Evolutionary conservation across 2,329 filamentous ascomycete species (phyloP), one percentile per base, ranked within the genome.

Genomic region (Neonectria neomacrospora): DNA sequence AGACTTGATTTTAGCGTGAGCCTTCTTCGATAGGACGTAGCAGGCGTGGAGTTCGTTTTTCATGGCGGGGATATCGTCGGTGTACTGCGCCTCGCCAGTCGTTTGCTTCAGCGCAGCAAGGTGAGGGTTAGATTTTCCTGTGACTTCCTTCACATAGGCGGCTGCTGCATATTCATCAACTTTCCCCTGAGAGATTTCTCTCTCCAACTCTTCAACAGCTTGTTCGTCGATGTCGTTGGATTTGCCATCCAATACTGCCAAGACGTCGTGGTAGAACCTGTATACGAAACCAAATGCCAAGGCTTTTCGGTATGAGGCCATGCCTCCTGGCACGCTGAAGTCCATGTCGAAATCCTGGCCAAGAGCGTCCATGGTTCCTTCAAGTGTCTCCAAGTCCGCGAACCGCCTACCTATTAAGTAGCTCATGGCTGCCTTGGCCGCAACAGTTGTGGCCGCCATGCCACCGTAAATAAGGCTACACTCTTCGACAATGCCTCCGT

Each of bases 271-370:
- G 75, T 97, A 98, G 79, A 97, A 99, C 41, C 94, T 90, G 79
- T 98, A 98, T 80, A 98, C 98, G 84, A 99, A 97, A 2, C 94
- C 90, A 55, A 98, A 82, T 0, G 96, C 95, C 9, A 99, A 82
- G 1, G 94, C 92, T 76, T 96, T 97, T 28, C 96, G 86, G 75
- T 98, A 99, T 1, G 94, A 97, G 0, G 96, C 95, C 96, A 99
- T 99, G 39, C 96, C 96, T 68, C 96, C 96, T 0, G 95, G 96
- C 0, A 99, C 96, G 56, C 94, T 90, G 72, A 97, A 98, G 5
- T 88, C 85, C 30, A 99, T 84, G 75, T 96, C 88, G 73, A 99
- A 99, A 74, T 98, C 96, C 54, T 87, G 84, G 67, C 93, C 94
- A n/a, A 99, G 82, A 1, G 93, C 91, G 70, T 88, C 91, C 93